A percentile compares a stretch with the other conserved stretches of the same genome.
Conservation (phyloP, 129 eudicot species). For the Chrysanthemum lavandulifolium region DNA sequence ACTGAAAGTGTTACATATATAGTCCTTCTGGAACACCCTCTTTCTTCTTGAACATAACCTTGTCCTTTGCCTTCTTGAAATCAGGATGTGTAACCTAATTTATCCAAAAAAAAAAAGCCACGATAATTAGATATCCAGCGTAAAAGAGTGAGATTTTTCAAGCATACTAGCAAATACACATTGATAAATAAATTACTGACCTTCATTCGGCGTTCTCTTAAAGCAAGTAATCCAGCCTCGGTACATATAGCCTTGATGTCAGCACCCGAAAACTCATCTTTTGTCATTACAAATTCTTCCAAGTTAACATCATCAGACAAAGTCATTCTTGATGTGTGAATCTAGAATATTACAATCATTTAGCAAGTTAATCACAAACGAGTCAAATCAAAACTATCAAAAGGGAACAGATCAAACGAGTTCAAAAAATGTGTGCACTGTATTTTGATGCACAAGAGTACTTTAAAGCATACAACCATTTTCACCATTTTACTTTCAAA, state of each 20-base stretch:
- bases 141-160: not conserved
- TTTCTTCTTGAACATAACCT: constrained; percentile 99
- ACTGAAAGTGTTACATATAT: constrained; percentile 52
- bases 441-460: not conserved
- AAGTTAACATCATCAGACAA: constrained; percentile 88
- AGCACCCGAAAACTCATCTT: constrained; percentile 97
- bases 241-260: constrained; percentile 97
- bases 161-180: not conserved
- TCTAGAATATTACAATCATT: constrained; percentile 37
- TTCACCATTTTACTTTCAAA: too few relatives aligned
- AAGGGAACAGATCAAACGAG: too few relatives aligned
- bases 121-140: not conserved
- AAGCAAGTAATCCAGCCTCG: constrained; percentile 93
- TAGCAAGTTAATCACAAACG: not conserved
- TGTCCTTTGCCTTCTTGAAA: constrained; percentile 97
- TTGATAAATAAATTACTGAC: constrained; percentile 31
- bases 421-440: not conserved
- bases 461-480: not conserved
- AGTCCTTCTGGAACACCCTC: constrained; percentile 99
- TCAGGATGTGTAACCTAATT: constrained; percentile 78
- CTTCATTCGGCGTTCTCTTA: constrained; percentile 97
- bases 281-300: constrained; percentile 94
- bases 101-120: not conserved
- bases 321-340: constrained; percentile 95
- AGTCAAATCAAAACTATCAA: not conserved